Evolutionary conservation across 2,329 filamentous ascomycete genomes (phyloP).

Genomic region (Hypomyces perniciosus): DNA sequence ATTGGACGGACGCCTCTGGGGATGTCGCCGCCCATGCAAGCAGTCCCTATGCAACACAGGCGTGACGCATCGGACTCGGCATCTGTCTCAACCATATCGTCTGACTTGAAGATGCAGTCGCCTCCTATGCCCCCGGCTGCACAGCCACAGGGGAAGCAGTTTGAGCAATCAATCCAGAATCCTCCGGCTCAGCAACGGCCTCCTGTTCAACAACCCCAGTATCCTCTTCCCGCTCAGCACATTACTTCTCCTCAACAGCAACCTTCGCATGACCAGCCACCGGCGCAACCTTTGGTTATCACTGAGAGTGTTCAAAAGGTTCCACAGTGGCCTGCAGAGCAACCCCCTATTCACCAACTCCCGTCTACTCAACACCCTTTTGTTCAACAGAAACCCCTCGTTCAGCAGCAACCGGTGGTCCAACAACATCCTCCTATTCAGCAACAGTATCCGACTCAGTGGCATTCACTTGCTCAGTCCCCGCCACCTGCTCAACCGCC

Average conservation of each 20-base stretch:
- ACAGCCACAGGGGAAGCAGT: not conserved
- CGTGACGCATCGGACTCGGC: conserved; percentile 1
- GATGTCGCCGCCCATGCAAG: not conserved
- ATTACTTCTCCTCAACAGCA: too few species aligned
- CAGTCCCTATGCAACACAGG: not conserved
- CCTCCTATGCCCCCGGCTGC: not conserved
- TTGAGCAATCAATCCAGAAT: not conserved
- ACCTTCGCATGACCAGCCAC: too few species aligned
- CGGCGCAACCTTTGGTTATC: not conserved
- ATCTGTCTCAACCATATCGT: conserved; percentile 2
- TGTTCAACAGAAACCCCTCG: too few species aligned
- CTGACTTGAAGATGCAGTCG: not conserved
- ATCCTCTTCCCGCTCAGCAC: too few species aligned
- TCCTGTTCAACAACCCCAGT: not conserved
- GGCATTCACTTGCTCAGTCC: too few species aligned
- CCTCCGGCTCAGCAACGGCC: not conserved
- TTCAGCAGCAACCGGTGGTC: too few species aligned
- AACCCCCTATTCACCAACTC: too few species aligned
- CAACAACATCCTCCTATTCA: too few species aligned
- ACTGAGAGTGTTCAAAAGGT: not conserved
- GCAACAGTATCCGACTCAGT: too few species aligned
- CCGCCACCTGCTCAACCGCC: not conserved
- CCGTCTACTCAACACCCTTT: too few species aligned
- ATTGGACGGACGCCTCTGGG: not conserved
- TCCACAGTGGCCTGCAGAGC: not conserved